Percentiles rank a stretch among this genome's conserved stretches.
These are phyloP conservation scores for Leccinum fibrillosum DNA, from an alignment of 768 basidiomycete species.

Conservation along the genomic window DNA sequence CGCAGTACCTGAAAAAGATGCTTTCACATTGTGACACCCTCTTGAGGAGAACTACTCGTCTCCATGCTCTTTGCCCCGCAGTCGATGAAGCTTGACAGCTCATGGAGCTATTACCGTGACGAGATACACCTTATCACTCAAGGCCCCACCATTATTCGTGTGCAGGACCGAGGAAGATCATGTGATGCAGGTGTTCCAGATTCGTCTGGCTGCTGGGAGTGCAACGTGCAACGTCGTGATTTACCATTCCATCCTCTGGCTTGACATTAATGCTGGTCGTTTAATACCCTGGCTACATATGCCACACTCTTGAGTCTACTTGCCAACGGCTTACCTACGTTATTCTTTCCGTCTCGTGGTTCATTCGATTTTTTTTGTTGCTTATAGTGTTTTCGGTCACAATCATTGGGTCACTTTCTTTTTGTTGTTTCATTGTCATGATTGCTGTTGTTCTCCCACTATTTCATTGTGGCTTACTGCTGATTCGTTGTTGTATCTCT, in stretches of 20 bases:
- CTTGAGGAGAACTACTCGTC: conserved; percentile 19
- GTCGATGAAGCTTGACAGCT: conserved; percentile 15
- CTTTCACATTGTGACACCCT: conserved; percentile 8
- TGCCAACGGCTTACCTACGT: conserved; percentile 3
- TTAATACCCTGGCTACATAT: conserved; percentile 22
- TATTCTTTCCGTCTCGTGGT: neutral
- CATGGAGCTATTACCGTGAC: neutral
- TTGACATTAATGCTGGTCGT: conserved; percentile 24
- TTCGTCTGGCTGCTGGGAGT: neutral
- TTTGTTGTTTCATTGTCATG: neutral
- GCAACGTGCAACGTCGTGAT: neutral
- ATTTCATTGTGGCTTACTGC: neutral
- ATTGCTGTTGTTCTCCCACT: neutral
- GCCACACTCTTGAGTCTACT: conserved; percentile 15
- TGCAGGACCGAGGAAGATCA: neutral
- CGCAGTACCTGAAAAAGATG: conserved; percentile 1
- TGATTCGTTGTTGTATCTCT: conserved; percentile 10
- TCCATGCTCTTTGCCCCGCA: conserved; percentile 20
- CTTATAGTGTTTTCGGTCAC: conserved; percentile 2
- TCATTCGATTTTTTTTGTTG: neutral
- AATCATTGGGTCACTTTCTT: conserved; percentile 3
- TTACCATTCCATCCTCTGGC: neutral
- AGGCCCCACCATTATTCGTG: neutral
- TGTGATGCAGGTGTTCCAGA: neutral
- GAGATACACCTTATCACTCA: conserved; percentile 1